phyloP scores from a whole-genome alignment of 2,329 filamentous ascomycete genomes.

The Clarireedia monteithiana region DNA sequence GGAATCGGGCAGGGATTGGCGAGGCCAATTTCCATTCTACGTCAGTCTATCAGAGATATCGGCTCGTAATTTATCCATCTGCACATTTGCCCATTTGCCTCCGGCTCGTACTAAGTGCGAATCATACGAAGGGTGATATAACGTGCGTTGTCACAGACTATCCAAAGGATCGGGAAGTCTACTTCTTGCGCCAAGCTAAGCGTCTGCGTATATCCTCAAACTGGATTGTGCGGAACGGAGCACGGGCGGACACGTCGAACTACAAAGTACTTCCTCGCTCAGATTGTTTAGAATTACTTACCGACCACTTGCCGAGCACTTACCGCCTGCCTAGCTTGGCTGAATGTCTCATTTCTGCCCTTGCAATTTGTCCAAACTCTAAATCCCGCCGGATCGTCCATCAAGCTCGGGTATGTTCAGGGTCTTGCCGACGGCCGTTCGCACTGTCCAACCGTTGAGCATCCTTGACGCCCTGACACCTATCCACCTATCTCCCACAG shows the following conservation, averaged over 20 bases:
- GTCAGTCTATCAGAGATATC: background rate
- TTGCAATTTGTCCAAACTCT: background rate
- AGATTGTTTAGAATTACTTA: too few species aligned
- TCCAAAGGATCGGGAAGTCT: background rate
- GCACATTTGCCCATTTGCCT: too few species aligned
- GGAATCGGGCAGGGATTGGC: background rate
- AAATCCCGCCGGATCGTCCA: constrained; percentile 5
- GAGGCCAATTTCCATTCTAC: background rate
- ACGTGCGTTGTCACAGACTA: too few species aligned
- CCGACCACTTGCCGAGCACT: too few species aligned
- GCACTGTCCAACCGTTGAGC: constrained; percentile 6
- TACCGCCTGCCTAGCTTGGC: too few species aligned
- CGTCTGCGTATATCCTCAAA: too few species aligned
- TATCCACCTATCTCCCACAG: background rate
- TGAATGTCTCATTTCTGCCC: background rate
- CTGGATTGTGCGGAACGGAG: too few species aligned
- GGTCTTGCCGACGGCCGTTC: constrained; percentile 5
- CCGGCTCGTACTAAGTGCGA: too few species aligned
- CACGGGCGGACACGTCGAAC: too few species aligned
- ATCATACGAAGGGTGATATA: too few species aligned
- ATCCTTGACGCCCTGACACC: background rate
- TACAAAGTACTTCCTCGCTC: too few species aligned
- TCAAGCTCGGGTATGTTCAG: constrained; percentile 5
- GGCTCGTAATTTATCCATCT: background rate
- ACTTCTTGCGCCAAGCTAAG: background rate